Conservation (phyloP, 768 basidiomycete genomes). For the Boletus sp. region DNA sequence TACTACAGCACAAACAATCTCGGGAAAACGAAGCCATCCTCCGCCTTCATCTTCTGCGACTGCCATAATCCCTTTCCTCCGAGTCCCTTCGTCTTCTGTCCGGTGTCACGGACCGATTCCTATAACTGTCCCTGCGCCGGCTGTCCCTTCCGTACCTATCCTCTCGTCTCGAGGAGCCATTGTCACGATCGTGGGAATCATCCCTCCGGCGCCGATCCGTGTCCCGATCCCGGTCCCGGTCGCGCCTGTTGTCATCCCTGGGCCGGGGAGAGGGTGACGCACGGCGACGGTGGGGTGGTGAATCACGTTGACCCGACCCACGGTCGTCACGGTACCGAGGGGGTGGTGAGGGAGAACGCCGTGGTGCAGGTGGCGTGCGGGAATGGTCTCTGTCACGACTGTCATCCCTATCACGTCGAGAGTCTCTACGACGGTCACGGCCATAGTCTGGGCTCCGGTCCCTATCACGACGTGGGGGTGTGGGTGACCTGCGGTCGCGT, state of each 20-base stretch:
- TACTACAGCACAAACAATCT: background rate
- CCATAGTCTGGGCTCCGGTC: slow-evolving; percentile 24
- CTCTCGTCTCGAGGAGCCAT: slow-evolving; percentile 18
- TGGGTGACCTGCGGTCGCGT: slow-evolving; percentile 29
- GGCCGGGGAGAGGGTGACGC: slow-evolving; percentile 23
- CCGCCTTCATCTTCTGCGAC: slow-evolving; percentile 21
- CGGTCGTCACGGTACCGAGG: slow-evolving; percentile 27
- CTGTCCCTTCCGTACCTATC: slow-evolving; percentile 23
- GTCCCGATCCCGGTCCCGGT: slow-evolving; percentile 23
- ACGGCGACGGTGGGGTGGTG: slow-evolving; percentile 24
- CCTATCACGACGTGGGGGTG: slow-evolving; percentile 32
- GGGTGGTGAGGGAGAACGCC: slow-evolving; percentile 26
- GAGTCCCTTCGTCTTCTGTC: slow-evolving; percentile 22
- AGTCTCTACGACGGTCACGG: slow-evolving; percentile 20
- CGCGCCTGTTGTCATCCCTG: slow-evolving; percentile 20
- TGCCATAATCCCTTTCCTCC: slow-evolving; percentile 21
- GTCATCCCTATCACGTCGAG: slow-evolving; percentile 14
- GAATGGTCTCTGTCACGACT: slow-evolving; percentile 33
- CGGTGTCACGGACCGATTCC: slow-evolving; percentile 26
- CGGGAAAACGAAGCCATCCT: too few relatives aligned
- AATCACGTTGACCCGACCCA: slow-evolving; percentile 21
- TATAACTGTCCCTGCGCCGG: slow-evolving; percentile 19
- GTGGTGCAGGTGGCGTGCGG: slow-evolving; percentile 35
- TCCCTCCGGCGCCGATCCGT: slow-evolving; percentile 26
- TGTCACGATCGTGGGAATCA: slow-evolving; percentile 25